Evolutionary conservation across 176 grass and related monocot genomes (phyloP), one percentile per base, ranked within the genome.

Genomic region (Avena sativa): DNA sequence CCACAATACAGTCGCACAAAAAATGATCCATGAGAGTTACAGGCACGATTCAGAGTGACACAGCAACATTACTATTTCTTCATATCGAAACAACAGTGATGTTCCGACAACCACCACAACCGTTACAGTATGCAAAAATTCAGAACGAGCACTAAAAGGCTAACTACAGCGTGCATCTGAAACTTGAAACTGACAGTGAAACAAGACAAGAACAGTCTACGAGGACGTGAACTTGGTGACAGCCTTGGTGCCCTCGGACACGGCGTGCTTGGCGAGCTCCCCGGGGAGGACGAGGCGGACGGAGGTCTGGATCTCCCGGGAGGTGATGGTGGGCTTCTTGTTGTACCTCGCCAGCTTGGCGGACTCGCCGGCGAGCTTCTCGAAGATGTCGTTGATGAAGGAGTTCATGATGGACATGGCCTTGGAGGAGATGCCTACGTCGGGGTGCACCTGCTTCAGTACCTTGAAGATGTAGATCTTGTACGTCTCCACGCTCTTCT

Each of bases 361-460:
- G 0, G 87, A 83, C 74, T 94, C 90, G 34, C 56, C 44, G 30
- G 89, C 89, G 16, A 97, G 84, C 87, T 97, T 97, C 91, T 97
- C 91, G 76, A 94, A 96, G 57, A 96, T 94, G 68, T 96, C 92
- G 86, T 94, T 94, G 88, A 94, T 94, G 83, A 97, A 97, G 32
- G 91, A 95, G 82, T 97, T 97, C 95, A 97, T 97, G 85, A 95
- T 97, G 79, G 88, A 87, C 95, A 98, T 98, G 83, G 93, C 95
- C 91, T 98, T 98, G 91, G 91, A 93, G n/a, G 93, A 95, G 87
- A 98, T 90, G 47, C 87, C 93, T 5, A 43, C 6, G 38, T 43
- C 38, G 38, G 38, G 38, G 38, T 43, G 38, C 38, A 43, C 38
- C 38, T 43, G 38, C 38, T 47, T 47, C 46, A 47, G 46, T 9